phyloP scores from a whole-genome alignment of 2,329 filamentous ascomycete species.

The Bretziella fagacearum region DNA sequence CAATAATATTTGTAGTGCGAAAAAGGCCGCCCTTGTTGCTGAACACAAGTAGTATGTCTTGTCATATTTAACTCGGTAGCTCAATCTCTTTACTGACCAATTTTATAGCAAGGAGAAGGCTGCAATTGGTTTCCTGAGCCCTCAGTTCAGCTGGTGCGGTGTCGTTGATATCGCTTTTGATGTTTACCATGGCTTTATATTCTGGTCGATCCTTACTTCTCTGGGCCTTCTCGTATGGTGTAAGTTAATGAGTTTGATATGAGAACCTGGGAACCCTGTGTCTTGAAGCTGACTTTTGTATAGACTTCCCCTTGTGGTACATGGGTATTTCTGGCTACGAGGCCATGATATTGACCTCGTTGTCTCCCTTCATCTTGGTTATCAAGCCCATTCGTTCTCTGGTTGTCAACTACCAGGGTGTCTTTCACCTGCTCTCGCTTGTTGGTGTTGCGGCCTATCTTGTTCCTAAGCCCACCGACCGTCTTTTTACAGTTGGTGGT shows the following conservation, averaged over 20 bases:
- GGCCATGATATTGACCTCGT: slow-evolving; percentile 65
- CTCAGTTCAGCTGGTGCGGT: slow-evolving; percentile 55
- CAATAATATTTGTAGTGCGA: slow-evolving; percentile 10
- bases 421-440: slow-evolving; percentile 61
- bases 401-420: slow-evolving; percentile 49
- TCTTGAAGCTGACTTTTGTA: slow-evolving; percentile 3
- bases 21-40: slow-evolving; percentile 10
- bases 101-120: slow-evolving; percentile 53
- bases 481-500: slow-evolving; percentile 68
- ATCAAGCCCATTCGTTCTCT: slow-evolving; percentile 52
- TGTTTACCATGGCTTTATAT: slow-evolving; percentile 89
- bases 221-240: slow-evolving; percentile 86
- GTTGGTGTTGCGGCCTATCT: slow-evolving; percentile 65
- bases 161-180: slow-evolving; percentile 70
- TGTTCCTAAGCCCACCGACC: slow-evolving; percentile 51
- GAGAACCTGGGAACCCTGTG: not conserved
- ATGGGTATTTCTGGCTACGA: slow-evolving; percentile 99
- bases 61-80: not conserved
- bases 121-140: slow-evolving; percentile 50
- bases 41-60: slow-evolving; percentile 20
- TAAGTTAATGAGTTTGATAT: slow-evolving; percentile 36
- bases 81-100: not conserved
- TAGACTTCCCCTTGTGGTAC: slow-evolving; percentile 91
- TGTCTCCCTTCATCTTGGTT: slow-evolving; percentile 64
- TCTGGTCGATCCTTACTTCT: slow-evolving; percentile 89